Conservation (phyloP, 768 basidiomycete genomes). For the Serendipita sp. region DNA sequence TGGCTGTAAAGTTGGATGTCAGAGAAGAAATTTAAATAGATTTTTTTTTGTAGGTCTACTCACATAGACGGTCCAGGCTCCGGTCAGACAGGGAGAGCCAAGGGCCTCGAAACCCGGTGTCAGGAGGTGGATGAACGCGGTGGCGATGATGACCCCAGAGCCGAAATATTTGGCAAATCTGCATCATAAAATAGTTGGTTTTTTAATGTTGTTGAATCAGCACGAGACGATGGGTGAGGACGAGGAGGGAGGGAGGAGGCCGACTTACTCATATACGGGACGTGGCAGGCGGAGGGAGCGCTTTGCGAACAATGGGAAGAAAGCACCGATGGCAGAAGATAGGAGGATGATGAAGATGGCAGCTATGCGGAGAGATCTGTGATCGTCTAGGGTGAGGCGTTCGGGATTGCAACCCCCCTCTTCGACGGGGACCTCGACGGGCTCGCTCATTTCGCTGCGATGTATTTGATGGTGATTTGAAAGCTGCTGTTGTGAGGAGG, state of each 20-base stretch:
- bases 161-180: conserved; percentile 86
- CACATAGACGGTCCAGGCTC: conserved; percentile 64
- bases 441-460: no score
- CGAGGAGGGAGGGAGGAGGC: not conserved
- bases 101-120: conserved; percentile 61
- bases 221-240: not conserved
- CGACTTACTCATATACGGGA: conserved; percentile 18
- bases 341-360: conserved; percentile 60
- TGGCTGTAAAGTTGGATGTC: conserved; percentile 33
- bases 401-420: no score
- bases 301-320: conserved; percentile 48
- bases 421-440: no score
- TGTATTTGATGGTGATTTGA: no score
- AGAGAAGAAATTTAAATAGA: conserved; percentile 10
- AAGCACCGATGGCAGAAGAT: conserved; percentile 42
- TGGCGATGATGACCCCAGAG: conserved; percentile 81
- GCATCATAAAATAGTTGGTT: not conserved
- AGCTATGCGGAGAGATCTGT: conserved; percentile 37
- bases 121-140: conserved; percentile 76
- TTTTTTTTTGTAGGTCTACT: conserved; percentile 21
- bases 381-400: no score
- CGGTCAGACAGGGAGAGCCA: conserved; percentile 47
- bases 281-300: conserved; percentile 13
- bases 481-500: no score
- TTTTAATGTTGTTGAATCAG: not conserved